These are phyloP conservation scores for Monascus ruber DNA, from an alignment of 2,329 filamentous ascomycete genomes.

Conservation along the genomic window DNA sequence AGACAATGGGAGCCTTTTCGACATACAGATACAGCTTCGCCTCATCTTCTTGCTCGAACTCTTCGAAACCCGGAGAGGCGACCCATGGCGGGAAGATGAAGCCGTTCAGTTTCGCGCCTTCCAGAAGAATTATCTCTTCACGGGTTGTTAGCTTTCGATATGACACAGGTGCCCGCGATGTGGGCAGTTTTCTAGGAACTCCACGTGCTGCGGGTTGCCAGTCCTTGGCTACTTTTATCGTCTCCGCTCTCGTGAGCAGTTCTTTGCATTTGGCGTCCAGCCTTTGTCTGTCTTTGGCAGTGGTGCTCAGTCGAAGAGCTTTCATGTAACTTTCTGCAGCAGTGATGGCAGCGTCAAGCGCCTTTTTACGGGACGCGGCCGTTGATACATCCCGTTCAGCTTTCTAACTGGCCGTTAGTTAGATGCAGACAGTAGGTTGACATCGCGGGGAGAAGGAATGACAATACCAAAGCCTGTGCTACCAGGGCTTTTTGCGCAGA, in stretches of 20 bases:
- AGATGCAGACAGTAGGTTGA: conserved; percentile 6
- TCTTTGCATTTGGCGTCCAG: conserved; percentile 58
- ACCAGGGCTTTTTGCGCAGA: conserved; percentile 16
- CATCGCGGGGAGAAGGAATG: background rate
- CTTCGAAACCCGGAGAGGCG: conserved; percentile 44
- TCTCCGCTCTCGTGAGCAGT: conserved; percentile 61
- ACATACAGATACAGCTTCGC: conserved; percentile 53
- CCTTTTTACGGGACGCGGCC: conserved; percentile 47
- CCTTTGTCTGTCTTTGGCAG: conserved; percentile 51
- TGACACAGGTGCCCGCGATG: conserved; percentile 39
- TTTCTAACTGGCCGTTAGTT: conserved; percentile 31
- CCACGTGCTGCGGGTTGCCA: conserved; percentile 16
- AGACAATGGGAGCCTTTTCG: background rate
- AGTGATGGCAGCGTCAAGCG: conserved; percentile 62
- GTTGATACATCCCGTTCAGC: conserved; percentile 42
- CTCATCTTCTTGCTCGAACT: conserved; percentile 49
- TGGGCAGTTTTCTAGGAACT: conserved; percentile 15
- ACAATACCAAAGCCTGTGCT: conserved; percentile 21
- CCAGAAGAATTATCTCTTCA: conserved; percentile 66
- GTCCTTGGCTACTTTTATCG: conserved; percentile 48
- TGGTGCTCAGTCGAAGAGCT: conserved; percentile 52
- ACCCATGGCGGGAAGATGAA: conserved; percentile 79
- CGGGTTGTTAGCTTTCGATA: conserved; percentile 52
- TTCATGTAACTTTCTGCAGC: conserved; percentile 75
- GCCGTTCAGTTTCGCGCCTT: conserved; percentile 69